phyloP scores from a whole-genome alignment of 2,329 filamentous ascomycete species.

The Rosellinia necatrix region DNA sequence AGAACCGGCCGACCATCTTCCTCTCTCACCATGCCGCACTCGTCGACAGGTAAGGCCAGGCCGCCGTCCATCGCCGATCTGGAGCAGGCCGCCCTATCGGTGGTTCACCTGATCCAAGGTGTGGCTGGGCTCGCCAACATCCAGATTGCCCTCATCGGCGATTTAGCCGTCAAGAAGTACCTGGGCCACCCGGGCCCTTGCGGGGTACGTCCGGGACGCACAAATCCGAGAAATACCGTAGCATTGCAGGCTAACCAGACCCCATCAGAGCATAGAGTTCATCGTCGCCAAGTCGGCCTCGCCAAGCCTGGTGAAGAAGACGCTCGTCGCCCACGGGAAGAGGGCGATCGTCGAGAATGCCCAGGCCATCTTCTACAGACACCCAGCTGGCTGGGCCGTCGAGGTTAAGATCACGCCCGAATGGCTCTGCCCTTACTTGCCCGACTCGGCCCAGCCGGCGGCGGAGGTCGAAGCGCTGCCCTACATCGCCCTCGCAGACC shows the following conservation, averaged over 20 bases:
- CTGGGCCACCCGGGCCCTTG: conserved; percentile 15
- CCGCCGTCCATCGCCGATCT: conserved; percentile 25
- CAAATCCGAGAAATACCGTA: neutral
- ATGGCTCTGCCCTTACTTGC: conserved; percentile 30
- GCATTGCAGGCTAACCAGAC: conserved; percentile 1
- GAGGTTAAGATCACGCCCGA: conserved; percentile 30
- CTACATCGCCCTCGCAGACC: conserved; percentile 27
- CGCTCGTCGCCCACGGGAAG: conserved; percentile 21
- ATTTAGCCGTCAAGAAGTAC: conserved; percentile 28
- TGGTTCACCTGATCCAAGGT: conserved; percentile 26
- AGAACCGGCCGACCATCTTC: conserved; percentile 7
- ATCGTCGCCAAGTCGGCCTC: conserved; percentile 25
- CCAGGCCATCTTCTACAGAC: conserved; percentile 25
- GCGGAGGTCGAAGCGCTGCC: conserved; percentile 20
- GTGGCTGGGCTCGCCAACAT: conserved; percentile 25
- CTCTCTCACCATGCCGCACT: conserved; percentile 19
- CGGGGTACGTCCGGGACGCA: conserved; percentile 17
- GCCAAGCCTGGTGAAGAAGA: conserved; percentile 29
- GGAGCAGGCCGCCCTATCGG: conserved; percentile 25
- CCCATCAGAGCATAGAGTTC: conserved; percentile 28
- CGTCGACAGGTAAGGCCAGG: conserved; percentile 20
- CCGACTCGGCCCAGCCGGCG: conserved; percentile 17
- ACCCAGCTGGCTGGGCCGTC: conserved; percentile 25
- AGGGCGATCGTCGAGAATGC: conserved; percentile 21
- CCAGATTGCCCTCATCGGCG: conserved; percentile 26